Evolutionary conservation across 495 filamentous ascomycete species (phyloP), one percentile per base, ranked within the genome.

Genomic region (Penicillium maclennaniae): DNA sequence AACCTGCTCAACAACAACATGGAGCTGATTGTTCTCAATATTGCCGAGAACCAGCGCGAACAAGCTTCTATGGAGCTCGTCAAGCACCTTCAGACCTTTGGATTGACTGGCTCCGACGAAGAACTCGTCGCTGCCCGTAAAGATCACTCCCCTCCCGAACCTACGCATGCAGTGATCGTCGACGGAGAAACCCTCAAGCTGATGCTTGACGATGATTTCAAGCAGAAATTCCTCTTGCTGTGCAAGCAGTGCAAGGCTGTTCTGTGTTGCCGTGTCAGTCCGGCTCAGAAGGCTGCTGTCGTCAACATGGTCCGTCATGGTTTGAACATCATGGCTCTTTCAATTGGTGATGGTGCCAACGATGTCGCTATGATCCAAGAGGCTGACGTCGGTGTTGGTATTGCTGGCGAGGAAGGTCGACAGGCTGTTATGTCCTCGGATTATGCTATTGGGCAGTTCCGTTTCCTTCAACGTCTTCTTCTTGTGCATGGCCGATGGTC

Each of bases 361-460:
- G 95, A 99, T 71, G 95, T 97, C 55, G 95, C 95, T 36, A 99
- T 99, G 95, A 99, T 99, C 66, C 95, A 99, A 71, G 92, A 97
- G 70, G 95, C 95, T 5, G 91, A 99, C 71, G 90, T 97, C 17
- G 95, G 95, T 68, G 92, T 99, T 49, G 95, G 95, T 68, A 97
- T 99, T 69, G 92, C 95, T 54, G 95, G 95, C 70, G 90, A 91
- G 56, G 95, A 99, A 79, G 95, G 95, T 49, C 80, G 95, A 66
- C 91, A 96, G 68, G 95, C 95, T 37, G 95, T 91, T 64, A 99
- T 99, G 95, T 97, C 89, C 38, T 92, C 95, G 9, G 95, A 99
- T 70, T 99, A 96, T 70, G 93, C 93, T 36, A 96, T 99, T 63
- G 95, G 91, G 16, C 95, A 99, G 69, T 99, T 99, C 76, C 83